phyloP scores from a whole-genome alignment of 2,329 filamentous ascomycete species.

The Stromatinia cepivora region DNA sequence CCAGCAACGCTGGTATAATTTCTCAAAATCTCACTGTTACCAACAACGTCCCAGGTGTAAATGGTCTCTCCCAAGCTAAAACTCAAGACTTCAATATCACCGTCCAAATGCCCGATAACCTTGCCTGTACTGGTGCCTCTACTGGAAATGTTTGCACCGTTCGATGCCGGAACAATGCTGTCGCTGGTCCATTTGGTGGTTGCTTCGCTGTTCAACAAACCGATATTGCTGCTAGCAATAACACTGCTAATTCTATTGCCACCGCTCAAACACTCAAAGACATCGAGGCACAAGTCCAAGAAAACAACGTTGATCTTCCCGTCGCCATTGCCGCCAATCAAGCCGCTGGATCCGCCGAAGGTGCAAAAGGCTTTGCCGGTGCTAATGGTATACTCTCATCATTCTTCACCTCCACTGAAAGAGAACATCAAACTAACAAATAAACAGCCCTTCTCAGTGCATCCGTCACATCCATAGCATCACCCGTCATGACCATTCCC shows the following conservation, averaged over 20 bases:
- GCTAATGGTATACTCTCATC: constrained; percentile 33
- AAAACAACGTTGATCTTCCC: constrained; percentile 53
- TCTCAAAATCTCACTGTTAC: constrained; percentile 53
- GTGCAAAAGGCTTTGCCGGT: constrained; percentile 39
- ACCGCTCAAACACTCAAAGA: constrained; percentile 49
- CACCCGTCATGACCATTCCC: constrained; percentile 11
- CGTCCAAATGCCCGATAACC: constrained; percentile 51
- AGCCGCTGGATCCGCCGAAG: constrained; percentile 43
- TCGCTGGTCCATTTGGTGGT: constrained; percentile 57
- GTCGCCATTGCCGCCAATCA: constrained; percentile 50
- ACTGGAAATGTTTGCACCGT: constrained; percentile 61
- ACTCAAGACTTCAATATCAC: constrained; percentile 57
- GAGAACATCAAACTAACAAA: background rate
- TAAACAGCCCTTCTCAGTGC: constrained; percentile 13
- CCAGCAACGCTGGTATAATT: constrained; percentile 46
- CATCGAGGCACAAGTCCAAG: constrained; percentile 50
- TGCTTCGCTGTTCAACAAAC: constrained; percentile 59
- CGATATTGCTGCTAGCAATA: constrained; percentile 46
- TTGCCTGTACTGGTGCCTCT: constrained; percentile 50
- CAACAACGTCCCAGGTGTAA: constrained; percentile 59
- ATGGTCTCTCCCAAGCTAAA: constrained; percentile 46
- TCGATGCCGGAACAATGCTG: constrained; percentile 58
- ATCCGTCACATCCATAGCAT: constrained; percentile 17
- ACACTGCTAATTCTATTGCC: constrained; percentile 48
- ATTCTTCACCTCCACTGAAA: background rate